Conservation (phyloP, 768 basidiomycete species). For the Auriscalpium vulgare region DNA sequence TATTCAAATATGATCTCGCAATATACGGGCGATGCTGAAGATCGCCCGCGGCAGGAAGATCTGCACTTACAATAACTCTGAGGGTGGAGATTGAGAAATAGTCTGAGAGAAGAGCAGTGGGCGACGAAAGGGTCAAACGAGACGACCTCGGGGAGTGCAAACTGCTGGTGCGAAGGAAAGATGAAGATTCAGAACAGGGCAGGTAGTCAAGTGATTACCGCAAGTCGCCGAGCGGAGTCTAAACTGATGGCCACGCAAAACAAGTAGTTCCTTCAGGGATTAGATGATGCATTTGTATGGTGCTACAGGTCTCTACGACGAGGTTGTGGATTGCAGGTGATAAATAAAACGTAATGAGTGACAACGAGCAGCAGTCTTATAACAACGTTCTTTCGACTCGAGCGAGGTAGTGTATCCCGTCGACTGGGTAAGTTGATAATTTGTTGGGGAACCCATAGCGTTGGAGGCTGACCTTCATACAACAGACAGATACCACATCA, state of each 20-base stretch:
- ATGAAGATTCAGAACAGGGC: too few relatives aligned
- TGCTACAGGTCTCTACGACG: neutral
- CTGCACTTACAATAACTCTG: conserved; percentile 30
- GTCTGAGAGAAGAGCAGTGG: neutral
- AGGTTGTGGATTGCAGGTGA: neutral
- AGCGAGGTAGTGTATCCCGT: too few relatives aligned
- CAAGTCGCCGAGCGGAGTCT: too few relatives aligned
- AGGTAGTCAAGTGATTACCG: too few relatives aligned
- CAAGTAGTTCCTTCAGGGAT: too few relatives aligned
- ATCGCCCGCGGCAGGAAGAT: too few relatives aligned
- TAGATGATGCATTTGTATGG: too few relatives aligned
- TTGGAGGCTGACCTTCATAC: neutral
- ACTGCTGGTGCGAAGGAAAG: neutral
- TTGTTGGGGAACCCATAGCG: neutral
- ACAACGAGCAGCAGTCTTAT: neutral
- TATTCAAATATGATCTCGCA: too few relatives aligned
- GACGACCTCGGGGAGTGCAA: neutral
- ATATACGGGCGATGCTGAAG: too few relatives aligned
- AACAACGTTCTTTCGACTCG: too few relatives aligned
- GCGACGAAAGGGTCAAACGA: neutral
- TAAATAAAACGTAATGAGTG: neutral
- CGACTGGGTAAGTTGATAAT: neutral
- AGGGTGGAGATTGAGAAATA: neutral
- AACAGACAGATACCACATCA: neutral
- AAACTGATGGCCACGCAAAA: too few relatives aligned